Conservation (phyloP, 2,329 filamentous ascomycete species). For the Neofusicoccum umdonicola region DNA sequence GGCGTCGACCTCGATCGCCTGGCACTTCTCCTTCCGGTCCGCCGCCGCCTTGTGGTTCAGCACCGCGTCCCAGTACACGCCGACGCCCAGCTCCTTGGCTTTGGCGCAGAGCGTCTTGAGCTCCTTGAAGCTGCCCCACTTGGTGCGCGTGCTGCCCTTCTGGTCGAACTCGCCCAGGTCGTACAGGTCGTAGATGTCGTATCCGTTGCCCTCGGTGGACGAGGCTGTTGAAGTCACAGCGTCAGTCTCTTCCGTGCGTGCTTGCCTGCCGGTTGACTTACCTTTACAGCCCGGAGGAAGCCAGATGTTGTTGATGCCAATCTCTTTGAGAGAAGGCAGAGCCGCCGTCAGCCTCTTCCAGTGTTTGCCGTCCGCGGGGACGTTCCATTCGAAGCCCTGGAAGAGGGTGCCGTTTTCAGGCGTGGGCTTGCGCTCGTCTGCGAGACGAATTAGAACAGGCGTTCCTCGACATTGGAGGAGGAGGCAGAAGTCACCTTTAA, state of each 20-base stretch:
- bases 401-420: slow-evolving; percentile 49
- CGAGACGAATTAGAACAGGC: background rate
- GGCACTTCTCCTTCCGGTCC: slow-evolving; percentile 62
- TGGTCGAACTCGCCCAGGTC: slow-evolving; percentile 70
- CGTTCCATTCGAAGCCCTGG: slow-evolving; percentile 73
- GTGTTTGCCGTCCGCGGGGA: slow-evolving; percentile 58
- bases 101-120: slow-evolving; percentile 52
- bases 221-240: slow-evolving; percentile 40
- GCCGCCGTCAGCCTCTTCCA: slow-evolving; percentile 57
- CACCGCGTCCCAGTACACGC: slow-evolving; percentile 67
- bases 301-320: slow-evolving; percentile 65
- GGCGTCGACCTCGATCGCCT: slow-evolving; percentile 63
- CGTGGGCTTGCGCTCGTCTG: slow-evolving; percentile 13
- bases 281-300: slow-evolving; percentile 73
- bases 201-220: slow-evolving; percentile 60
- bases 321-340: slow-evolving; percentile 54
- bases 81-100: slow-evolving; percentile 55
- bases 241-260: too few species aligned
- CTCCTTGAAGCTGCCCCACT: slow-evolving; percentile 67
- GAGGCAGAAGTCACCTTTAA: background rate
- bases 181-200: slow-evolving; percentile 64
- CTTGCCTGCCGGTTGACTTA: background rate
- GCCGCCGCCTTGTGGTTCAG: slow-evolving; percentile 71
- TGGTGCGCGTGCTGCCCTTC: slow-evolving; percentile 61
- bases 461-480: too few species aligned